Conservation (phyloP, 129 eudicot genomes). For the Mikania micrantha region DNA sequence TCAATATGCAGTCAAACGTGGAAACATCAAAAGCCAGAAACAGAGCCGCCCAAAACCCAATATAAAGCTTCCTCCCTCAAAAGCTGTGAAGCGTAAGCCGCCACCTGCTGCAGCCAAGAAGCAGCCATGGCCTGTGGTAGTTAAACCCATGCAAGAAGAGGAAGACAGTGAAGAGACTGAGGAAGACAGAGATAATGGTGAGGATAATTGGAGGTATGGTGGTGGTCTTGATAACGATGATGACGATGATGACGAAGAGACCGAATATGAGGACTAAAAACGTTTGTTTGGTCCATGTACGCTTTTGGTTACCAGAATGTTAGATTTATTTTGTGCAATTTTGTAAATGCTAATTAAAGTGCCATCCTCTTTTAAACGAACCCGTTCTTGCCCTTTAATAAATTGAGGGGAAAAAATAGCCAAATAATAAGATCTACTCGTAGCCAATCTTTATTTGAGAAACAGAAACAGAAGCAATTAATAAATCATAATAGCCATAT, state of each 20-base stretch:
- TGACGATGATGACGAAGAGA: constrained; percentile 88
- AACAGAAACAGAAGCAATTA: too few species aligned
- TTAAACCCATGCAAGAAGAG: constrained; percentile 40
- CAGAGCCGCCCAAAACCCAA: constrained; percentile 63
- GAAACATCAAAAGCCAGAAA: constrained; percentile 47
- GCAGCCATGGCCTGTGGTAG: constrained; percentile 64
- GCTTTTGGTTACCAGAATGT: constrained; percentile 12
- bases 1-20: constrained; percentile 43
- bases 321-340: not conserved
- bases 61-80: constrained; percentile 64
- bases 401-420: too few species aligned
- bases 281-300: not conserved
- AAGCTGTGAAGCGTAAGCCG: constrained; percentile 46
- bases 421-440: too few species aligned
- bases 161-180: constrained; percentile 98
- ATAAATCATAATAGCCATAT: too few species aligned
- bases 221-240: constrained; percentile 43
- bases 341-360: not conserved
- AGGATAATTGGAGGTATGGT: constrained; percentile 69
- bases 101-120: constrained; percentile 32
- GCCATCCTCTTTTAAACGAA: not conserved
- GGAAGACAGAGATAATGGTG: constrained; percentile 71
- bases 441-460: too few species aligned
- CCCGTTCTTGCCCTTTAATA: not conserved
- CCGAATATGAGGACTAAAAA: constrained; percentile 62